A percentile compares a stretch with the other conserved stretches of the same genome.
Evolutionary conservation across 1,284 basidiomycete species (phyloP).

Genomic region (Fistulinella staudtii): DNA sequence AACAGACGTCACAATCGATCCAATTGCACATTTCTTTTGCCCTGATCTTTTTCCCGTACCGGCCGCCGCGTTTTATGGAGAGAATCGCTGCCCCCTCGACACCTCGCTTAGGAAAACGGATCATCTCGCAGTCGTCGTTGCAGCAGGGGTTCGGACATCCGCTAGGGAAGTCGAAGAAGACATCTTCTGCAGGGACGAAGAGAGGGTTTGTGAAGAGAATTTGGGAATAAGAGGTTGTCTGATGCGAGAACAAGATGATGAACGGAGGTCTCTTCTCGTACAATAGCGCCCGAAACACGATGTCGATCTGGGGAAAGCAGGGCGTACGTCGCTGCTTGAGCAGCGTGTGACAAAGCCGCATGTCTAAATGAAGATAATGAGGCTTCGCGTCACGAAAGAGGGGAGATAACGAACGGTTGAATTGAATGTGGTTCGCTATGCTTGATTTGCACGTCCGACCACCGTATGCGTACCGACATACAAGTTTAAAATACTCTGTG

Average conservation of each 20-base stretch:
- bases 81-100: slow-evolving; percentile 56
- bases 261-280: slow-evolving; percentile 70
- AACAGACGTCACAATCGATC: slow-evolving; percentile 65
- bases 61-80: slow-evolving; percentile 51
- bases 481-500: slow-evolving; percentile 70
- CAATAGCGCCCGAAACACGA: slow-evolving; percentile 65
- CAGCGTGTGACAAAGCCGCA: slow-evolving; percentile 60
- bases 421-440: slow-evolving; percentile 59
- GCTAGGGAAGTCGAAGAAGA: slow-evolving; percentile 70
- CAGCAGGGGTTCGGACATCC: slow-evolving; percentile 73
- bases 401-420: slow-evolving; percentile 48
- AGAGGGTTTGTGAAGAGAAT: slow-evolving; percentile 68
- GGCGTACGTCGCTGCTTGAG: slow-evolving; percentile 62
- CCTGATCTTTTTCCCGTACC: slow-evolving; percentile 45
- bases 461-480: slow-evolving; percentile 58
- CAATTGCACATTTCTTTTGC: slow-evolving; percentile 70
- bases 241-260: slow-evolving; percentile 70
- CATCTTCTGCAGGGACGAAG: slow-evolving; percentile 65
- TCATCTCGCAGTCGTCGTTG: slow-evolving; percentile 75
- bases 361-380: slow-evolving; percentile 42
- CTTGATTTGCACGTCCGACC: slow-evolving; percentile 59
- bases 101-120: slow-evolving; percentile 66
- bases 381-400: background rate
- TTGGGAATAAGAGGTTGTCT: slow-evolving; percentile 73
- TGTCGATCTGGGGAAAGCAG: slow-evolving; percentile 74